These are phyloP conservation scores for Wickerhamiella cacticola DNA, from an alignment of 805 yeast species.

Conservation along the genomic window DNA sequence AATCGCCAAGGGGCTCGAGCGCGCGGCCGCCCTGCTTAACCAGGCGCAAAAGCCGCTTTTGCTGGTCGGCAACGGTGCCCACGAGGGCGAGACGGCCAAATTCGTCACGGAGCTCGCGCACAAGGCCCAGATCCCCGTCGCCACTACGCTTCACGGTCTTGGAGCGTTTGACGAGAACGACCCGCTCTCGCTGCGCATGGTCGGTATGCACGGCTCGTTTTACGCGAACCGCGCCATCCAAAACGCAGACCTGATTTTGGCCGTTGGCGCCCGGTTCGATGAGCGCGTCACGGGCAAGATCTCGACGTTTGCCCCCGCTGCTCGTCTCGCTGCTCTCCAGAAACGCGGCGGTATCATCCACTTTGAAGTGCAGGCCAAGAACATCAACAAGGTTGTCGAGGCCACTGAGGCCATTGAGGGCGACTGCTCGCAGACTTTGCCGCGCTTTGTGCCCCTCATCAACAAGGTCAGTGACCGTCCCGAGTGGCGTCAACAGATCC, in stretches of 20 bases:
- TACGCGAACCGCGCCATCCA: constrained; percentile 93
- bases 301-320: constrained; percentile 84
- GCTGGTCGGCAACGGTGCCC: constrained; percentile 85
- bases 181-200: constrained; percentile 83
- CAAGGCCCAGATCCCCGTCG: constrained; percentile 86
- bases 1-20: constrained; percentile 57
- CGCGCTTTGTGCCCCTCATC: constrained; percentile 58
- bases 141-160: constrained; percentile 86
- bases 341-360: constrained; percentile 92
- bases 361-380: constrained; percentile 91
- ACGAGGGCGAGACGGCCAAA: constrained; percentile 52
- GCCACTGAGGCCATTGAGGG: constrained; percentile 97
- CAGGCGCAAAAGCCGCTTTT: constrained; percentile 77
- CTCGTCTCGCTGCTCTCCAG: constrained; percentile 77
- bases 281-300: constrained; percentile 92
- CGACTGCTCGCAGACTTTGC: constrained; percentile 74
- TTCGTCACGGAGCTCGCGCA: constrained; percentile 74
- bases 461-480: constrained; percentile 50
- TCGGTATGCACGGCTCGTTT: constrained; percentile 97
- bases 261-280: constrained; percentile 94
- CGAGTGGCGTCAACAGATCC: constrained; percentile 66
- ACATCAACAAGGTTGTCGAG: constrained; percentile 88
- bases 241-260: constrained; percentile 82
- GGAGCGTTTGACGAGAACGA: constrained; percentile 92
- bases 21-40: constrained; percentile 70